Conservation (phyloP, 352 stramenopile genomes). For the Elongisporangium anandrum region DNA sequence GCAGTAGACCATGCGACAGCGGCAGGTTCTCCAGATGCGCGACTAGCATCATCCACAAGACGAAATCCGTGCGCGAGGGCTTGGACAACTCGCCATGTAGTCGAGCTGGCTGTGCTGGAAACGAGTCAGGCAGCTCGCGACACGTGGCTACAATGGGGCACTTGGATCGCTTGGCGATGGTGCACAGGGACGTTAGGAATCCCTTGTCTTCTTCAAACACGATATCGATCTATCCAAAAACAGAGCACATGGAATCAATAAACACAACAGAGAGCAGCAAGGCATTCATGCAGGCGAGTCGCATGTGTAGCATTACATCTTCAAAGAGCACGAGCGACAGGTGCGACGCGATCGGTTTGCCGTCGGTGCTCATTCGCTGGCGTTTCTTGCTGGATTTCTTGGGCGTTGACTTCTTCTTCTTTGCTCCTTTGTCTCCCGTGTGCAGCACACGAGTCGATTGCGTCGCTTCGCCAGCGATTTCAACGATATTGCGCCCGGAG, state of each 20-base stretch:
- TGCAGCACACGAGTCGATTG: conserved; percentile 78
- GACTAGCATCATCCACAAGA: conserved; percentile 59
- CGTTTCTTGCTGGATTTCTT: conserved; percentile 33
- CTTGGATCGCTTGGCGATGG: conserved; percentile 79
- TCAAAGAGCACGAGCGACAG: conserved; percentile 83
- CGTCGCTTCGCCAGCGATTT: conserved; percentile 79
- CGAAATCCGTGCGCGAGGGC: conserved; percentile 57
- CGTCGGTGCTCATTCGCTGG: conserved; percentile 23
- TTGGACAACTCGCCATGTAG: conserved; percentile 32
- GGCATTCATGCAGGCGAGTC: neutral
- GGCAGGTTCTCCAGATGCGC: conserved; percentile 49
- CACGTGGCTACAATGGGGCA: conserved; percentile 81
- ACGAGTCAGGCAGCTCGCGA: conserved; percentile 45
- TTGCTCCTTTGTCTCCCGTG: conserved; percentile 24
- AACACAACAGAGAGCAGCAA: conserved; percentile 1
- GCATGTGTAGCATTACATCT: conserved; percentile 28
- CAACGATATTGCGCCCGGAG: conserved; percentile 59
- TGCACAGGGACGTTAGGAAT: conserved; percentile 60
- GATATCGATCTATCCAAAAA: conserved; percentile 37
- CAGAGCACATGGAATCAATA: neutral
- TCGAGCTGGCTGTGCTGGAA: conserved; percentile 42
- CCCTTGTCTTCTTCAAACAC: conserved; percentile 82
- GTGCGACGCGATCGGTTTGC: conserved; percentile 29
- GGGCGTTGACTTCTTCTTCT: conserved; percentile 35
- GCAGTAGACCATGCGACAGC: conserved; percentile 24